Percentiles rank a stretch among this genome's conserved stretches.
phyloP scores from a whole-genome alignment of 495 filamentous ascomycete genomes.

The Elasticomyces elasticus region DNA sequence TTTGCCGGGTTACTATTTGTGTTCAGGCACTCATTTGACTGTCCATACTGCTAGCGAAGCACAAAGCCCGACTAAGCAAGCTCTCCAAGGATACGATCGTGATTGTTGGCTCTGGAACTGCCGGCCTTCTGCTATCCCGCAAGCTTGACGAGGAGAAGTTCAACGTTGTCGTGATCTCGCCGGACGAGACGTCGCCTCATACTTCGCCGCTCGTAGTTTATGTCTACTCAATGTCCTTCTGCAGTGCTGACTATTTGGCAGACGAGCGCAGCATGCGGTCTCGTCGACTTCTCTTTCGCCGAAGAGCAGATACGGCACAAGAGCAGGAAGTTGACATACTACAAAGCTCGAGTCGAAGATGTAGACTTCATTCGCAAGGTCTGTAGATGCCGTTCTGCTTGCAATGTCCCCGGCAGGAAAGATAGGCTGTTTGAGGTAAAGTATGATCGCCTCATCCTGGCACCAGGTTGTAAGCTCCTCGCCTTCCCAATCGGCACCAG shows the following conservation, averaged over 20 bases:
- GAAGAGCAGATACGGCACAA: constrained; percentile 14
- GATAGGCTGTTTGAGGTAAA: constrained; percentile 1
- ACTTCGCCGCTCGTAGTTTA: constrained; percentile 5
- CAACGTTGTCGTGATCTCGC: constrained; percentile 12
- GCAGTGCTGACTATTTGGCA: background rate
- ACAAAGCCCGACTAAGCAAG: background rate
- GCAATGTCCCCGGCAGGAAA: background rate
- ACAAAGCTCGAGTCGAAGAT: constrained; percentile 12
- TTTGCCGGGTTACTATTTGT: background rate
- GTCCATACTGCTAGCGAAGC: background rate
- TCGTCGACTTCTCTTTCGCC: constrained; percentile 14
- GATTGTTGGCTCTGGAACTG: constrained; percentile 14
- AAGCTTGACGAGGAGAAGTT: constrained; percentile 5
- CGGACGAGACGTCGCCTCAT: constrained; percentile 10
- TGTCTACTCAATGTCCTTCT: background rate
- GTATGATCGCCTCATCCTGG: constrained; percentile 14
- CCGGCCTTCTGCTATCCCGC: constrained; percentile 11
- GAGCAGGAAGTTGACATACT: constrained; percentile 7
- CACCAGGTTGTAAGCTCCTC: constrained; percentile 1
- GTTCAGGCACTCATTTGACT: background rate
- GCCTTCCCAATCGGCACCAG: background rate
- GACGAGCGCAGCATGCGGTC: constrained; percentile 16
- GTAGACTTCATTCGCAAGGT: constrained; percentile 4
- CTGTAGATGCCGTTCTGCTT: constrained; percentile 4
- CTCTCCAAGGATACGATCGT: constrained; percentile 11